phyloP scores from a whole-genome alignment of 1,139 yeast genomes.

The Spathaspora sp. region DNA sequence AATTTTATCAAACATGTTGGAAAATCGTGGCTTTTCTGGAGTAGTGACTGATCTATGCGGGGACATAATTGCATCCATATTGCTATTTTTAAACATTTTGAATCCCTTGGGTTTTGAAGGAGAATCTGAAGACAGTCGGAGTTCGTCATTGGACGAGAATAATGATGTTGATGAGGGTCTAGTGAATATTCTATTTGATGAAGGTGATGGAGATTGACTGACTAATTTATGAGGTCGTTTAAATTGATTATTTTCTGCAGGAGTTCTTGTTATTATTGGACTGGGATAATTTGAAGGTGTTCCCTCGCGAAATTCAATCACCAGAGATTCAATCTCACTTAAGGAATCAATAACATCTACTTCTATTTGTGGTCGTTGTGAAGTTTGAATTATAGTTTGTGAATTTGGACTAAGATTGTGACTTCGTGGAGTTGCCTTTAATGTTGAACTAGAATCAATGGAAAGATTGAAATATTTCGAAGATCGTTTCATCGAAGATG shows the following conservation, averaged over 20 bases:
- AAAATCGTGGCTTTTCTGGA: slow-evolving; percentile 19
- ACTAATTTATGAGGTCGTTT: slow-evolving; percentile 49
- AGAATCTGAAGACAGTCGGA: slow-evolving; percentile 22
- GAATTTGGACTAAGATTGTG: slow-evolving; percentile 5
- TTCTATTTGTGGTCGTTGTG: slow-evolving; percentile 6
- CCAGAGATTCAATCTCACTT: slow-evolving; percentile 20
- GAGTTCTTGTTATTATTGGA: slow-evolving; percentile 2
- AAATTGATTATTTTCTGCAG: slow-evolving; percentile 29
- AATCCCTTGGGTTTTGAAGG: slow-evolving; percentile 35
- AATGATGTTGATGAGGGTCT: slow-evolving; percentile 5
- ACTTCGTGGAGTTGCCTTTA: slow-evolving; percentile 3
- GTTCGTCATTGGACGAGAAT: background rate
- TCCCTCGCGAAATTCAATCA: slow-evolving; percentile 13
- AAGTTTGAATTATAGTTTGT: background rate
- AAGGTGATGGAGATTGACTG: slow-evolving; percentile 47
- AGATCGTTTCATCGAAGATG: slow-evolving; percentile 43
- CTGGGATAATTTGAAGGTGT: slow-evolving; percentile 14
- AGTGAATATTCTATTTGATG: slow-evolving; percentile 16
- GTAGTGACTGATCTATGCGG: slow-evolving; percentile 23
- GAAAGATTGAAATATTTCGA: slow-evolving; percentile 48
- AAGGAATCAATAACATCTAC: slow-evolving; percentile 25
- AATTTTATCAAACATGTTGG: slow-evolving; percentile 19
- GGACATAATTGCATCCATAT: slow-evolving; percentile 31
- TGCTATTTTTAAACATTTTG: slow-evolving; percentile 36
- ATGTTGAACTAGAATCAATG: slow-evolving; percentile 28